Evolutionary conservation across 257 asterid genomes (phyloP).

Genomic region (Solanum arcanum): DNA sequence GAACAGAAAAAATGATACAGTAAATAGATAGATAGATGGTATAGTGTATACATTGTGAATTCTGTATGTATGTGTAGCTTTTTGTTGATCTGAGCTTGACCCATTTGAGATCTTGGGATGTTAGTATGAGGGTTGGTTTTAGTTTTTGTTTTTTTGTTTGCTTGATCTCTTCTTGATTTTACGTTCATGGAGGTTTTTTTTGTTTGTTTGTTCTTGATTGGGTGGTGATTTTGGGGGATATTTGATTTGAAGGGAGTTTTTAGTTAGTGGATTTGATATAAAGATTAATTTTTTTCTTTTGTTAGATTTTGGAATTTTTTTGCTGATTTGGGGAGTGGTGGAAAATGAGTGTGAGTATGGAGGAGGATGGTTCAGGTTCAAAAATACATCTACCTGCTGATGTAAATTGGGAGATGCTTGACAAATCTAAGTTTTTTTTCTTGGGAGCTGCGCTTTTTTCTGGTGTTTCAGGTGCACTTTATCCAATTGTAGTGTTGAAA

Average conservation of each 20-base stretch:
- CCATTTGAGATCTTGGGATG: conserved; percentile 9
- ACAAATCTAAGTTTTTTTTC: conserved; percentile 84
- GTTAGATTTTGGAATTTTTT: neutral
- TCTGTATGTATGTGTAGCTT: neutral
- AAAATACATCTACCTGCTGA: conserved; percentile 95
- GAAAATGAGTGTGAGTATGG: conserved; percentile 74
- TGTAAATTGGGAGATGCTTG: conserved; percentile 94
- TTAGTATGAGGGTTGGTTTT: conserved; percentile 12
- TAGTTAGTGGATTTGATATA: neutral
- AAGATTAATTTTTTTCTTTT: neutral
- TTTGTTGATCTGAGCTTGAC: conserved; percentile 13
- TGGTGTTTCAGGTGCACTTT: conserved; percentile 67
- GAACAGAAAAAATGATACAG: neutral
- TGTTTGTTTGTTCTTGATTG: neutral
- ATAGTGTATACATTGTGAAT: neutral
- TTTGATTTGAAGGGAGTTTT: neutral
- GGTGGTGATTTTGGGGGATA: neutral
- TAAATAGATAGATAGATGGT: neutral
- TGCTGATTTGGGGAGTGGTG: conserved; percentile 42
- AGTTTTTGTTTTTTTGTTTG: neutral
- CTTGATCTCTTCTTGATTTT: neutral
- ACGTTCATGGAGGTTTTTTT: neutral
- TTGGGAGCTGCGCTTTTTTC: conserved; percentile 93
- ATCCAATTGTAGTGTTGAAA: conserved; percentile 76
- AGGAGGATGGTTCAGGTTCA: conserved; percentile 72